These are phyloP conservation scores for Pyrus pyrifolia DNA, from an alignment of 306 rosid genomes.

Conservation along the genomic window DNA sequence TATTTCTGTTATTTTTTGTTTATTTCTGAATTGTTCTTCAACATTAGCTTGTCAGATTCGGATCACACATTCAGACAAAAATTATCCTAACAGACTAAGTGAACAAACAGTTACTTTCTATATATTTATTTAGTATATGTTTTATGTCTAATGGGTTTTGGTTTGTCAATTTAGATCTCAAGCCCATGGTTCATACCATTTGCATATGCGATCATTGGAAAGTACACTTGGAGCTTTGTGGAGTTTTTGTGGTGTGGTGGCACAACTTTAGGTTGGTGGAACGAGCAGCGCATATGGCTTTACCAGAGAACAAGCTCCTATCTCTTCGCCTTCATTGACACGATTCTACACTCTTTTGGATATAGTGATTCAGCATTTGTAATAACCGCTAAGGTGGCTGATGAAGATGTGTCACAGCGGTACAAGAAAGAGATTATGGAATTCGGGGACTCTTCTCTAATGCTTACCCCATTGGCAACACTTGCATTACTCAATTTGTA, in stretches of 20 bases:
- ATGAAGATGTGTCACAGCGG: slow-evolving; percentile 47
- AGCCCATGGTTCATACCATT: slow-evolving; percentile 63
- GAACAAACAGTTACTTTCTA: no score
- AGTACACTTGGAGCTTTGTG: slow-evolving; percentile 25
- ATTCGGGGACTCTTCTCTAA: slow-evolving; percentile 66
- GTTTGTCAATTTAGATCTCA: slow-evolving; percentile 36
- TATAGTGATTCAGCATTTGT: slow-evolving; percentile 35
- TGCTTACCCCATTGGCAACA: slow-evolving; percentile 54
- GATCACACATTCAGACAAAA: no score
- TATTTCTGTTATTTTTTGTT: no score
- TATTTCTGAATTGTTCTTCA: no score
- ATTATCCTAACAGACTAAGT: no score
- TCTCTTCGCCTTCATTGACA: slow-evolving; percentile 51
- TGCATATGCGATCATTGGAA: slow-evolving; percentile 43
- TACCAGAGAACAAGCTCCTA: slow-evolving; percentile 72
- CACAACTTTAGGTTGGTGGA: slow-evolving; percentile 82
- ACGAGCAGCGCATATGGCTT: slow-evolving; percentile 66
- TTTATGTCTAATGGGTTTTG: neutral
- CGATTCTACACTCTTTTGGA: slow-evolving; percentile 40
- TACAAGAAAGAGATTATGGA: slow-evolving; percentile 70
- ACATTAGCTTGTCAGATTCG: no score
- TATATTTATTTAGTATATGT: no score
- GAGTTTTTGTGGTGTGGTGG: slow-evolving; percentile 55
- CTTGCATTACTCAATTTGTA: slow-evolving; percentile 54
- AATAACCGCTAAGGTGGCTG: slow-evolving; percentile 58